Percentiles rank a stretch among this genome's conserved stretches.
Evolutionary conservation across 108 stramenopile genomes (phyloP).

Genomic region (Nitzschia palea): DNA sequence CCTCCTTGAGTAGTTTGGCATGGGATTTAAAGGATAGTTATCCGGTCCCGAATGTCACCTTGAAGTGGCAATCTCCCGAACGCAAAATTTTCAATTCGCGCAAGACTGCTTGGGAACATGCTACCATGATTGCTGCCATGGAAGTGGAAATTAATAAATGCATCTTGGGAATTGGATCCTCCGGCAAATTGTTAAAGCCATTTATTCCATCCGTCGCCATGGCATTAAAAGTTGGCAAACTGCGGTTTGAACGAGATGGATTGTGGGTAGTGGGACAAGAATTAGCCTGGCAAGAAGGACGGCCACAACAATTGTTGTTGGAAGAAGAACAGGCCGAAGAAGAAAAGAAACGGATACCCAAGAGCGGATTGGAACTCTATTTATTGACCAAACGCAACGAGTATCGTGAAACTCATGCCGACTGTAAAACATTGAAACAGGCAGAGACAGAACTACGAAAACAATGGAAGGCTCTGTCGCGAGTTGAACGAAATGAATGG

Average conservation of each 20-base stretch:
- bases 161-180: constrained; percentile 59
- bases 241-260: constrained; percentile 78
- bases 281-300: constrained; percentile 67
- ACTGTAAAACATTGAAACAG: constrained; percentile 12
- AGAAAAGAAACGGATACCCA: constrained; percentile 5
- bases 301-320: constrained; percentile 25
- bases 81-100: constrained; percentile 60
- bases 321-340: constrained; percentile 15
- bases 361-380: constrained; percentile 37
- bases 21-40: constrained; percentile 35
- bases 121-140: constrained; percentile 42
- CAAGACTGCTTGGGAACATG: constrained; percentile 69
- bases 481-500: constrained; percentile 25
- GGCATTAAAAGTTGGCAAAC: constrained; percentile 72
- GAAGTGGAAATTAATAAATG: constrained; percentile 66
- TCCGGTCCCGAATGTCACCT: constrained; percentile 34
- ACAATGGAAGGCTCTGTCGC: constrained; percentile 22
- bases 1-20: constrained; percentile 35
- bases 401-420: constrained; percentile 21
- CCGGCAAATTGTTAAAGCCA: constrained; percentile 60
- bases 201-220: constrained; percentile 46
- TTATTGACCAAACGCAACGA: constrained; percentile 17
- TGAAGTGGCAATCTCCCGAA: constrained; percentile 71
- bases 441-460: constrained; percentile 35
- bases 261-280: constrained; percentile 90